Conservation (phyloP, 495 filamentous ascomycete genomes). For the Polyplosphaeria fusca region DNA sequence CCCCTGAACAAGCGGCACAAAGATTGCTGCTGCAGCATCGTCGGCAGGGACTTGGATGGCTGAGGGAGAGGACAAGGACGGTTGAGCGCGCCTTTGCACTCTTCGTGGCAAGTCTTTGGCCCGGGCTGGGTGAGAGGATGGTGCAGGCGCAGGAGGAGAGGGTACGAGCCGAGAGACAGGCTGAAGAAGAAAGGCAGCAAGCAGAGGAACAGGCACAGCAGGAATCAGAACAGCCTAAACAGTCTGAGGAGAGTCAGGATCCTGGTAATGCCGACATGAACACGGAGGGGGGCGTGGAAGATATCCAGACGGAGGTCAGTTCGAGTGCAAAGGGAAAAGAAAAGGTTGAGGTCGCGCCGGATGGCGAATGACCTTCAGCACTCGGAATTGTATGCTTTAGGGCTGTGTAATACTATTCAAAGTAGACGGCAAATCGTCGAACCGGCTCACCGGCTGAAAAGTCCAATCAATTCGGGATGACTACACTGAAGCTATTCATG, state of each 20-base stretch:
- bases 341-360: constrained; percentile 3
- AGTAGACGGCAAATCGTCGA: no score
- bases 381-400: no score
- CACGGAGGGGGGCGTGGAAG: constrained; percentile 33
- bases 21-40: constrained; percentile 53
- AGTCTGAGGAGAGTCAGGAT: constrained; percentile 17
- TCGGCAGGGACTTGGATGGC: constrained; percentile 50
- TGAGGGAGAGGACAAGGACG: constrained; percentile 57
- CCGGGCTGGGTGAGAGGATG: constrained; percentile 80
- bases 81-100: constrained; percentile 73
- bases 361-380: no score
- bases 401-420: no score
- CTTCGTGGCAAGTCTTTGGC: constrained; percentile 80
- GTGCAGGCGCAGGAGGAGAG: constrained; percentile 57
- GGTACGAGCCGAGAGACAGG: constrained; percentile 48
- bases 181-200: constrained; percentile 22
- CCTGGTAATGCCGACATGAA: no score
- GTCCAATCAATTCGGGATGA: no score
- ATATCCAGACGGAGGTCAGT: background rate
- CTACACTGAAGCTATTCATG: no score
- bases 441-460: no score
- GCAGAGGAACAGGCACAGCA: constrained; percentile 3
- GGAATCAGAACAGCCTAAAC: constrained; percentile 1
- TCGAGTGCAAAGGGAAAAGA: constrained; percentile 19
- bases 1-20: constrained; percentile 54